Percentiles rank a stretch among this genome's conserved stretches.
Evolutionary conservation across 2,329 filamentous ascomycete genomes (phyloP).

Genomic region (Aspergillaceae sp.): DNA sequence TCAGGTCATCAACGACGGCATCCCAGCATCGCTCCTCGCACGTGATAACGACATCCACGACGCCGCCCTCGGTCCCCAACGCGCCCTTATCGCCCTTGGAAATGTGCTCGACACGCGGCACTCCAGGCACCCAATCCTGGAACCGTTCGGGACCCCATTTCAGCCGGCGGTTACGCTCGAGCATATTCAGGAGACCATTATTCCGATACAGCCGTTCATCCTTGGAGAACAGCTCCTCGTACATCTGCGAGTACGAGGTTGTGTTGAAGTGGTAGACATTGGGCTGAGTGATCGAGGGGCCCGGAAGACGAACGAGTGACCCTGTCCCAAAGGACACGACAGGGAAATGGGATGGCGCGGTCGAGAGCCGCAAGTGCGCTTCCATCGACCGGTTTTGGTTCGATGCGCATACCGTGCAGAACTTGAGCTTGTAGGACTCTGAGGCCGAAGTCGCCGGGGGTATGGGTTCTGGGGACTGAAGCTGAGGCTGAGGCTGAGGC

Average conservation of each 20-base stretch:
- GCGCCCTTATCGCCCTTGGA: conserved; percentile 64
- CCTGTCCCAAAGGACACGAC: conserved; percentile 97
- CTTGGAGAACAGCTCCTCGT: conserved; percentile 77
- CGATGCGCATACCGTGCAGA: conserved; percentile 97
- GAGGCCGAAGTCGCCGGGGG: conserved; percentile 23
- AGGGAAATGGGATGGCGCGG: conserved; percentile 76
- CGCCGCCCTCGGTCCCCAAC: conserved; percentile 72
- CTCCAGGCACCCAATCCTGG: conserved; percentile 91
- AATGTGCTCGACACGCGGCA: conserved; percentile 68
- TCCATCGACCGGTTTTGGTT: conserved; percentile 99
- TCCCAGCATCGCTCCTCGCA: conserved; percentile 99
- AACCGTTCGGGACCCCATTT: conserved; percentile 96
- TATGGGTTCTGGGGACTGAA: conserved; percentile 9
- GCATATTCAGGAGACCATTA: conserved; percentile 93
- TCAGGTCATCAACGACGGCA: conserved; percentile 86
- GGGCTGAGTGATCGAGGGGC: conserved; percentile 81
- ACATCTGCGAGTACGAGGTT: conserved; percentile 91
- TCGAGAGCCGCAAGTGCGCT: conserved; percentile 86
- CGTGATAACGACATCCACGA: conserved; percentile 91
- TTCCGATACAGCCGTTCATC: conserved; percentile 79
- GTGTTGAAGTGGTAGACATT: conserved; percentile 98
- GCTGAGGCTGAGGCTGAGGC: conserved; percentile 17
- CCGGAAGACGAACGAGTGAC: conserved; percentile 84
- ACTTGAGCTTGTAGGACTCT: conserved; percentile 77
- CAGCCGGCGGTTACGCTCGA: conserved; percentile 80